phyloP scores from a whole-genome alignment of 768 basidiomycete genomes.

The Punctularia strigosozonata region DNA sequence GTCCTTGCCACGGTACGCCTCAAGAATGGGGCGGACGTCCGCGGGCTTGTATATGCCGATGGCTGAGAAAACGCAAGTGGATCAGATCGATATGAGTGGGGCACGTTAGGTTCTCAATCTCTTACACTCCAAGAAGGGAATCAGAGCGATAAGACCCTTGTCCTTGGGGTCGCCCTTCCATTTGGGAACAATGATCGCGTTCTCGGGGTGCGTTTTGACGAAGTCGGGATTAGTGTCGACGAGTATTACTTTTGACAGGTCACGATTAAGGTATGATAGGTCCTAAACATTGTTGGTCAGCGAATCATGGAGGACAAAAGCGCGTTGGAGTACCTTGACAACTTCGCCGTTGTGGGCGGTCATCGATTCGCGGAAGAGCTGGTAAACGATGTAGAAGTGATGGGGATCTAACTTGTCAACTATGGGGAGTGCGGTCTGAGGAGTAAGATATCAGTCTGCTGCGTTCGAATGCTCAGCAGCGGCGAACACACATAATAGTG shows the following conservation, averaged over 20 bases:
- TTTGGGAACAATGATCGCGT: slow-evolving; percentile 69
- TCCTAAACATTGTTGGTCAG: slow-evolving; percentile 35
- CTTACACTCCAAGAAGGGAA: slow-evolving; percentile 92
- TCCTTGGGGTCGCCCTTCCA: slow-evolving; percentile 79
- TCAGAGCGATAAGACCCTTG: slow-evolving; percentile 77
- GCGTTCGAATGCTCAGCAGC: slow-evolving; percentile 1
- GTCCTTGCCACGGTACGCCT: slow-evolving; percentile 79
- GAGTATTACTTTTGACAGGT: slow-evolving; percentile 54
- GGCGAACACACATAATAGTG: slow-evolving; percentile 65
- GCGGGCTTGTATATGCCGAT: slow-evolving; percentile 82
- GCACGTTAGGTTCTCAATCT: not conserved
- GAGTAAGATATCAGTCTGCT: not conserved
- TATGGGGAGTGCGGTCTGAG: slow-evolving; percentile 76
- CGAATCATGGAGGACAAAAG: not conserved
- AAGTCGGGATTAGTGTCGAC: slow-evolving; percentile 83
- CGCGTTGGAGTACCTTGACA: slow-evolving; percentile 53
- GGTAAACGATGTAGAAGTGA: slow-evolving; percentile 78
- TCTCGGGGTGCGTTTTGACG: slow-evolving; percentile 72
- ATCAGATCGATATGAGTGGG: not conserved
- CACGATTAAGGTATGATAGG: slow-evolving; percentile 84
- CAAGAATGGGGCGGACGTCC: slow-evolving; percentile 81
- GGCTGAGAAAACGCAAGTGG: slow-evolving; percentile 32
- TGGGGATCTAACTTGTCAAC: slow-evolving; percentile 93
- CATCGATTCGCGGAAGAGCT: slow-evolving; percentile 88
- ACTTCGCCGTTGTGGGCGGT: slow-evolving; percentile 70